Percentiles rank a stretch among this genome's conserved stretches.
Conservation (phyloP, 805 yeast genomes). For the Candida sakaeoensis region DNA sequence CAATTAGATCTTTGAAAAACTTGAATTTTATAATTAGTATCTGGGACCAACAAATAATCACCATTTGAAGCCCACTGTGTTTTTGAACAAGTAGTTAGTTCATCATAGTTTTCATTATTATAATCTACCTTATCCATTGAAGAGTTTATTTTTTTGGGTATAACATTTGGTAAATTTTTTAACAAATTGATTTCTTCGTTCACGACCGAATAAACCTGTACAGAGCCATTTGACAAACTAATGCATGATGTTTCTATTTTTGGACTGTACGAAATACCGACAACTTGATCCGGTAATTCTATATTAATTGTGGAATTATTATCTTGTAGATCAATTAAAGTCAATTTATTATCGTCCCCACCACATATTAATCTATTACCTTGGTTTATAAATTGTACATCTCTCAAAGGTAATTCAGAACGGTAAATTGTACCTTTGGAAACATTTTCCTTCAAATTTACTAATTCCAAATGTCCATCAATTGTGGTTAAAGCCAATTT, state of each 20-base stretch:
- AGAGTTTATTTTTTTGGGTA: constrained; percentile 35
- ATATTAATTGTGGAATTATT: constrained; percentile 27
- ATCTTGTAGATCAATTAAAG: constrained; percentile 28
- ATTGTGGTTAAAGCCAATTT: constrained; percentile 32
- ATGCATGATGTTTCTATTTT: constrained; percentile 55
- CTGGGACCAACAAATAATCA: constrained; percentile 58
- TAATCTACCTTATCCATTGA: constrained; percentile 35
- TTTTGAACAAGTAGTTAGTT: constrained; percentile 44
- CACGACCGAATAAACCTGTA: constrained; percentile 52
- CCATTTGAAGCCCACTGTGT: constrained; percentile 74
- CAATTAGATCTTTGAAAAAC: constrained; percentile 42
- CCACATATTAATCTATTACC: constrained; percentile 58
- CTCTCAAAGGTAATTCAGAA: constrained; percentile 47
- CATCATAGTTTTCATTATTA: constrained; percentile 40
- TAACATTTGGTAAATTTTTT: constrained; percentile 38
- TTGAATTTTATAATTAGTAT: constrained; percentile 39
- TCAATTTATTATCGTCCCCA: constrained; percentile 62
- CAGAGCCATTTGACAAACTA: constrained; percentile 56
- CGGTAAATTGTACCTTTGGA: constrained; percentile 40
- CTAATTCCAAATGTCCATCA: constrained; percentile 41
- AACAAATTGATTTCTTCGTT: constrained; percentile 43
- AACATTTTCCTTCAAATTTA: constrained; percentile 26
- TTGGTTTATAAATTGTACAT: constrained; percentile 54
- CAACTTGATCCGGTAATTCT: constrained; percentile 50
- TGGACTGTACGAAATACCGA: constrained; percentile 53